Conservation (phyloP, 257 asterid species). For the Fraxinus pennsylvanica region DNA sequence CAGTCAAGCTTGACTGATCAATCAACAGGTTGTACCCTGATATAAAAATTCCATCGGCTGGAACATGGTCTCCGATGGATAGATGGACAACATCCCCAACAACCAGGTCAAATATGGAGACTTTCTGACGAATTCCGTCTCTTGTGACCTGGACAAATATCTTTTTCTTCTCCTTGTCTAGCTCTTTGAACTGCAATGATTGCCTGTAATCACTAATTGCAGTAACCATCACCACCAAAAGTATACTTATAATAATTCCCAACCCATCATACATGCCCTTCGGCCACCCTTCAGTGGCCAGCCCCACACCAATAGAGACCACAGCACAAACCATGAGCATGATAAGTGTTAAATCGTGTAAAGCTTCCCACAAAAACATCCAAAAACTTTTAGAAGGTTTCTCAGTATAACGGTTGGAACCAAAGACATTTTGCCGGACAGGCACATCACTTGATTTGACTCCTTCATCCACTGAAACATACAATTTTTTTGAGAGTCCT, state of each 20-base stretch:
- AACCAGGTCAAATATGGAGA: conserved; percentile 80
- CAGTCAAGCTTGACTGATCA: conserved; percentile 94
- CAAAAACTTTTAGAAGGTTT: conserved; percentile 86
- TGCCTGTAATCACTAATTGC: conserved; percentile 94
- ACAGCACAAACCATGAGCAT: conserved; percentile 90
- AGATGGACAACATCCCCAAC: conserved; percentile 88
- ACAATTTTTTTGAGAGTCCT: conserved; percentile 69
- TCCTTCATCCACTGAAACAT: conserved; percentile 68
- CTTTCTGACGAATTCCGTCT: conserved; percentile 77
- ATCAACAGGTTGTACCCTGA: conserved; percentile 78
- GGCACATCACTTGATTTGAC: conserved; percentile 63
- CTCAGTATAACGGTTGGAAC: conserved; percentile 76
- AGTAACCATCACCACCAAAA: conserved; percentile 85
- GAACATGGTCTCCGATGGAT: conserved; percentile 79
- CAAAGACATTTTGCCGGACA: conserved; percentile 64
- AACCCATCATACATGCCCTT: conserved; percentile 89
- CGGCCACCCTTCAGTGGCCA: conserved; percentile 98
- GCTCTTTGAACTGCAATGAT: conserved; percentile 89
- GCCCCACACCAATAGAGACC: conserved; percentile 91
- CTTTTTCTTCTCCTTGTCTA: conserved; percentile 97
- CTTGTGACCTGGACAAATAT: conserved; percentile 80
- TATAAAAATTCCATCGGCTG: conserved; percentile 84
- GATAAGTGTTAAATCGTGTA: conserved; percentile 86
- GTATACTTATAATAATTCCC: conserved; percentile 81
- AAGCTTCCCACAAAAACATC: conserved; percentile 95